Base-by-base conservation (phyloP, 768 basidiomycete genomes). In the Harrya chromipes region DNA sequence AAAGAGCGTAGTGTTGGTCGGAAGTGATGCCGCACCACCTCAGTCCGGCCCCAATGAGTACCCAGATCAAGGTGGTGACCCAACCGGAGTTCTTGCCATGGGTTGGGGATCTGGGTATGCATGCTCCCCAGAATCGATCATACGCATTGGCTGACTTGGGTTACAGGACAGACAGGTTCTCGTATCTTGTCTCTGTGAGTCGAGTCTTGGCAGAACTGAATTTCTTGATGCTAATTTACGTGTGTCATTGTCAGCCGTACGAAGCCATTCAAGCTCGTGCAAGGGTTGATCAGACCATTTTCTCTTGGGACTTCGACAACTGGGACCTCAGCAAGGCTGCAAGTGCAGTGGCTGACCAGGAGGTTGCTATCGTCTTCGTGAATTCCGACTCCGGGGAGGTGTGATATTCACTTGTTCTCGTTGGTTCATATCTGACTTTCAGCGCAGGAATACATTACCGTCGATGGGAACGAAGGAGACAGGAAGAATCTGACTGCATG, bases 71-170 rank as follows among this genome's bases (percentile, higher is more conserved):
- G 82, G 78, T 41, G 83, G 84, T 21, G 69, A 72, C 39, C 67
- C 71, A 26, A 79, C 77, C 41, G 91, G 91, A 10, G 75, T 87
- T 16, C 75, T 97, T 19, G 91, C 90, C 8, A 86, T 93, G 85
- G 92, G 92, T 13, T 97, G 94, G 94, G 94, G 91, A 33, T 87
- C 85, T 43, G 91, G 90, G 69, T 74, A 39, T 34, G 70, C 58
- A 13, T 47, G 8, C 1, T 13, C n/a, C 14, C 6, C 43, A 0
- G 9, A 10, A 34, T 16, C 7, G 5, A 14, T 36, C 19, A 1
- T 9, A 6, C 36, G 29, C 9, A n/a, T 9, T 36, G 21, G 45
- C 45, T 60, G 23, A 53, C 38, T 20, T 17, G 7, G 7, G 26
- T 41, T 24, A 35, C 36, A 78, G 80, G 6, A 90, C 92, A 0